Evolutionary conservation across 2,329 filamentous ascomycete species (phyloP), one percentile per base, ranked within the genome.

Genomic region (Madurella mycetomatis): DNA sequence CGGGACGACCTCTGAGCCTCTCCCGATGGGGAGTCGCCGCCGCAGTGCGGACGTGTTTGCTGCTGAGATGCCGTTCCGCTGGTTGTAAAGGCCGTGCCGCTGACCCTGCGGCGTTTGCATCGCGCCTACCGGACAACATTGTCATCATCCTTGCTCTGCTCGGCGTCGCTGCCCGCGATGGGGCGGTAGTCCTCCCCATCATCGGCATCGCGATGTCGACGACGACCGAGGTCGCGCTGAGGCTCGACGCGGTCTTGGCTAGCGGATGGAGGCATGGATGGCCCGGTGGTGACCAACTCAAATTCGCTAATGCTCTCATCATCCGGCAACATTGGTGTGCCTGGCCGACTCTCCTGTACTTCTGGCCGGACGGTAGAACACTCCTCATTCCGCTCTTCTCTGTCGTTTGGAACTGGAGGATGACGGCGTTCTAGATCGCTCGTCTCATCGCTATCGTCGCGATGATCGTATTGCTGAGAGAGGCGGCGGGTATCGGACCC

Each of bases 131-230:
- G 16, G 45, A 51, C 40, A 55, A 11, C 41, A 32, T 52, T 44
- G 46, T 57, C 41, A 32, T 52, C 48, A 47, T 57, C 48, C 41
- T 54, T 18, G 48, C 48, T 47, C 15, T 54, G 47, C 30, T 54
- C 46, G 15, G 51, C 48, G 44, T 54, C 48, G 45, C 55, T 52
- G 32, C 30, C 31, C 41, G 39, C 40, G 39, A 25, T 40, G 40
- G 46, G 46, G 49, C 19, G 4, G 19, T 41, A 53, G 55, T 54
- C 47, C 55, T 54, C 44, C 30, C 13, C 47, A 32, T 45, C 48
- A 41, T 54, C 44, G 47, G 51, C 45, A 53, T 50, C 30, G 42
- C 30, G 37, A 53, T 42, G 44, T 54, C 57, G 51, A 54, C 53
- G 44, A 51, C 46, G 44, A 48, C n/a, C 12, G 55, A 56, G 16